phyloP scores from a whole-genome alignment of 2,329 filamentous ascomycete genomes.

The Apiospora marii region DNA sequence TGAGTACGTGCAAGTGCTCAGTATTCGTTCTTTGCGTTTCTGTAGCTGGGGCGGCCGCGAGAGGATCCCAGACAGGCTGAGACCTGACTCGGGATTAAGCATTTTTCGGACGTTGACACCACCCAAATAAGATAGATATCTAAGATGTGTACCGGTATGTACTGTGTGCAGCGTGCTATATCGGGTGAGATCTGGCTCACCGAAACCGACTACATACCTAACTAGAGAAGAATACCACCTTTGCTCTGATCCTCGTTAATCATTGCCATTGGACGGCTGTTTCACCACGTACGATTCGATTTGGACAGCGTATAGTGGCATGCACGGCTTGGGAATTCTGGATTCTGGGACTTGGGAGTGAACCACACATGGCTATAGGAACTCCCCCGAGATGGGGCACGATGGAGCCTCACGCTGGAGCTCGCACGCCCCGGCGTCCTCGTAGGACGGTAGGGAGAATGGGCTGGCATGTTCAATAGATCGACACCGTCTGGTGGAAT shows the following conservation, averaged over 20 bases:
- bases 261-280: conserved; percentile 15
- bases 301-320: neutral
- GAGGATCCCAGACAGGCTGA: conserved; percentile 1
- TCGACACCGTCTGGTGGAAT: conserved; percentile 3
- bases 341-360: neutral
- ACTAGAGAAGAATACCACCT: neutral
- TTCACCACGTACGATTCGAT: conserved; percentile 16
- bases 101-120: neutral
- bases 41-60: neutral
- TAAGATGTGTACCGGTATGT: neutral
- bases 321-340: neutral
- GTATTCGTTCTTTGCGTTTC: neutral
- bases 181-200: conserved; percentile 14
- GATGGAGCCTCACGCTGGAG: neutral
- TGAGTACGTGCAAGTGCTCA: neutral
- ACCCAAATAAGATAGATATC: neutral
- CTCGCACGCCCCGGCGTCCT: neutral
- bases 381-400: neutral
- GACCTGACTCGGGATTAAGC: conserved; percentile 19
- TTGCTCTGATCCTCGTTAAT: conserved; percentile 7
- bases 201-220: neutral
- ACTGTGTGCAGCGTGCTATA: conserved; percentile 10
- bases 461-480: conserved; percentile 18
- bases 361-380: neutral
- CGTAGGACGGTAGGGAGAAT: neutral